Base-by-base conservation (phyloP, 2,329 filamentous ascomycete species). In the Colletotrichum chlorophyti region DNA sequence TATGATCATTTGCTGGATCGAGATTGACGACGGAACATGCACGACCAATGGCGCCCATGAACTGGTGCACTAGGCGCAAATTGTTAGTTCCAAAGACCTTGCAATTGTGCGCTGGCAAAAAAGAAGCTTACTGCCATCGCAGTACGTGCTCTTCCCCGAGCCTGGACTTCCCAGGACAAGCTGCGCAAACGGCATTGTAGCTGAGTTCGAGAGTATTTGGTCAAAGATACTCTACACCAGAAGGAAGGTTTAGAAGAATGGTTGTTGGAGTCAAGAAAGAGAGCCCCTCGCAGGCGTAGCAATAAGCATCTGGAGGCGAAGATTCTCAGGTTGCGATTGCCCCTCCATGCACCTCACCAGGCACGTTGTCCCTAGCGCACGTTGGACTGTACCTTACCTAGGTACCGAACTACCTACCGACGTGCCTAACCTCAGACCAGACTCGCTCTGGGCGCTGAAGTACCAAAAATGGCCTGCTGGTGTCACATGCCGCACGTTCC, bases 11-110 rank as follows among this genome's bases (percentile, higher is more conserved):
- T 52, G 95, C 95, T 23, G 95, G 95, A 76, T 99, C 95, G 64
- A 99, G 88, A 72, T 99, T 99, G 58, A 97, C 91, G 32, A 98
- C 88, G 14, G 92, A 96, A 79, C 92, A 97, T 74, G 96, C 93
- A 54, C 95, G 90, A 60, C 93, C 93, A 71, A 99, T 97, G 63
- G 95, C 94, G 64, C 89, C 89, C 83, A 98, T 90, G 78, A 99
- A 99, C 77, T 99, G 95, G 70, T 97, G 91, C 91, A 99, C 86
- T 89, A 58, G 9, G 34, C 29, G 37, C 23, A 15, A 10, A 9
- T 10, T 47, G 29, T 60, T 58, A 60, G 53, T 47, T 52, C 21
- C 34, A 6, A 27, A 29, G 32, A 17, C 45, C n/a, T 26, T 14
- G n/a, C 12, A 58, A 40, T 9, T 38, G 24, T 52, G 41, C 47